Evolutionary conservation across 129 eudicot genomes (phyloP), one percentile per base, ranked within the genome.

Genomic region (Helianthus tuberosus): DNA sequence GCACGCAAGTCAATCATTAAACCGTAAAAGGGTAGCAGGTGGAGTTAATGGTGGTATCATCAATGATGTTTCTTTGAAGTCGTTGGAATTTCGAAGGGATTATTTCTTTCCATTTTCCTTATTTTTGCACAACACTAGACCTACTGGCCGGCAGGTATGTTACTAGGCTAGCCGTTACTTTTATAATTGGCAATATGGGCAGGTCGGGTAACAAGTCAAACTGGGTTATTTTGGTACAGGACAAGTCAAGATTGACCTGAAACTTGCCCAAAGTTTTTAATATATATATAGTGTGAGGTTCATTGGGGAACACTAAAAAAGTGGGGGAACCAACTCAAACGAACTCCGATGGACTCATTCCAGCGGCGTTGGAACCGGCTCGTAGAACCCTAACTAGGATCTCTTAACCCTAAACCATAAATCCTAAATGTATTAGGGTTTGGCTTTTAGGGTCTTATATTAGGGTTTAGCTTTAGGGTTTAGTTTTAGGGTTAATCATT

Each of bases 121-220:
- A 38, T 68, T 91, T 64, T 83, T 91, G 87, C 92, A 86, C 79
- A 91, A 91, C 74, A 88, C 96, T 44, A 84, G 89, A 77, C 96
- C 97, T 15, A 90, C 88, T 64, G 96, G 97, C 10, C 85, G 90
- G 39, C 87, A 91, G 92, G 97, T 91, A 84, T 65, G 69, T 35
- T 27, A 17, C 69, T n/a, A 64, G 49, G 29, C 66, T 38, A 48
- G 4, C 32, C 11, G 0, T 25, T 53, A 8, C 13, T 54, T 69
- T 12, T n/a, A 6, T 5, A 74, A 25, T n/a, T 11, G 50, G 6
- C 55, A 67, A 29, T 29, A 51, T 74, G 60, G 36, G 11, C 3
- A 5, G 51, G 55, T 46, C 29, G 57, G 53, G 29, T 72, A 46
- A 44, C 66, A 0, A 43, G 66, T 23, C 66, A 55, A 71, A 13